Conservation (phyloP, 2,329 filamentous ascomycete genomes). For the Sordariomycetes sp. region DNA sequence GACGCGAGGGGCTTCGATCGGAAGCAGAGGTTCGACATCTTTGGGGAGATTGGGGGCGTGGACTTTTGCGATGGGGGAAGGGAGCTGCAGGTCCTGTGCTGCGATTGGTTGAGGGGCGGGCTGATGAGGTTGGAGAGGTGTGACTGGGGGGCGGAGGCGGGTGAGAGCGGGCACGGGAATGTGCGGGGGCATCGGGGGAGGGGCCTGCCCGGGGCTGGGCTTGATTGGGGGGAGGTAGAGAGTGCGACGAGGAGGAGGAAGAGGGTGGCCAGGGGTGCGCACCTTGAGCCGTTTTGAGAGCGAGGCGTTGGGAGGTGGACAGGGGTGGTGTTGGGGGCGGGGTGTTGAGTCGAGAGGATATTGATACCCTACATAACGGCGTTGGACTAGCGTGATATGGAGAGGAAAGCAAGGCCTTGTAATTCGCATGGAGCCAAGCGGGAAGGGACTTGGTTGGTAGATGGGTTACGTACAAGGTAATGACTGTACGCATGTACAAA, state of each 20-base stretch:
- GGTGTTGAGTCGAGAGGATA: neutral
- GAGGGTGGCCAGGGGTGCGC: neutral
- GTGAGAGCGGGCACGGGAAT: neutral
- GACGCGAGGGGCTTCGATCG: conserved; percentile 49
- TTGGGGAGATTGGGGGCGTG: conserved; percentile 61
- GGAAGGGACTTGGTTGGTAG: neutral
- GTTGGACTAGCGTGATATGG: neutral
- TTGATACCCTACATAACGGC: neutral
- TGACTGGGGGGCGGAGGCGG: conserved; percentile 20
- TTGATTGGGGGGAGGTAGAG: neutral
- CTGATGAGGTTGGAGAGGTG: conserved; percentile 47
- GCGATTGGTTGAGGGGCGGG: conserved; percentile 52
- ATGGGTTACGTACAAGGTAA: neutral
- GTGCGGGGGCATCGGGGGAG: neutral
- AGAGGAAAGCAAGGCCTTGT: neutral
- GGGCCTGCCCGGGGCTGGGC: neutral
- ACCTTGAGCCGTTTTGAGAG: neutral
- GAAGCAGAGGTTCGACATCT: conserved; percentile 61
- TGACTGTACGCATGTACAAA: neutral
- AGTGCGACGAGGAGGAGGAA: neutral
- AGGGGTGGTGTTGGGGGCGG: neutral
- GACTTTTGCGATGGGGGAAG: conserved; percentile 53
- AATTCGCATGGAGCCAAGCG: neutral
- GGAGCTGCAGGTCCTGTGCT: conserved; percentile 55
- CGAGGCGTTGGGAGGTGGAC: neutral